Evolutionary conservation across 176 grass and related monocot genomes (phyloP).

Genomic region (Rhynchospora breviuscula): DNA sequence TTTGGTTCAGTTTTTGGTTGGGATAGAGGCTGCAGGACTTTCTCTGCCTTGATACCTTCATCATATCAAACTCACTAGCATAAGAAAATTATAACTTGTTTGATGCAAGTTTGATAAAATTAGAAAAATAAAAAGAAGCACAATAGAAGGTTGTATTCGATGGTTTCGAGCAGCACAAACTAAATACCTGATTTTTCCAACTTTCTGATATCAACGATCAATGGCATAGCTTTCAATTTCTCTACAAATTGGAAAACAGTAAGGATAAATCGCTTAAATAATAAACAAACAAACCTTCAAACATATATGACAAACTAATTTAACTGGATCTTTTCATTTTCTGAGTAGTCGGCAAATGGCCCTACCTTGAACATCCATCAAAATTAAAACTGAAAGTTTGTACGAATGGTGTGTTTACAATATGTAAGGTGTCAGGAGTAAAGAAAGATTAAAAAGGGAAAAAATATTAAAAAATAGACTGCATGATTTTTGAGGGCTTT

Average conservation of each 20-base stretch:
- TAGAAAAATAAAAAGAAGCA: background rate
- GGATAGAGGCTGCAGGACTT: background rate
- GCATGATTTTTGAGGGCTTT: background rate
- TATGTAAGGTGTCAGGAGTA: background rate
- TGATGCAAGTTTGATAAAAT: background rate
- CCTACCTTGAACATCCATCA: background rate
- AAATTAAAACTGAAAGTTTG: background rate
- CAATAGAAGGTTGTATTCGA: background rate
- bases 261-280: background rate
- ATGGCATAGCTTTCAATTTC: background rate
- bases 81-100: background rate
- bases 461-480: background rate
- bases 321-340: background rate
- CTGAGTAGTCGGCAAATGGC: background rate
- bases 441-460: background rate
- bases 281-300: background rate
- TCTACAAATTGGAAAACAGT: background rate
- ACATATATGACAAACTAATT: background rate
- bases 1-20: constrained; percentile 6
- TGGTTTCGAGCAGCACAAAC: background rate
- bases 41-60: constrained; percentile 9
- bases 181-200: background rate
- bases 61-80: background rate
- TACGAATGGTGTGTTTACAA: background rate
- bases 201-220: background rate